Evolutionary conservation across 148 eudicot genomes (phyloP), one percentile per base, ranked within the genome.

Genomic region (Selenicereus undatus): DNA sequence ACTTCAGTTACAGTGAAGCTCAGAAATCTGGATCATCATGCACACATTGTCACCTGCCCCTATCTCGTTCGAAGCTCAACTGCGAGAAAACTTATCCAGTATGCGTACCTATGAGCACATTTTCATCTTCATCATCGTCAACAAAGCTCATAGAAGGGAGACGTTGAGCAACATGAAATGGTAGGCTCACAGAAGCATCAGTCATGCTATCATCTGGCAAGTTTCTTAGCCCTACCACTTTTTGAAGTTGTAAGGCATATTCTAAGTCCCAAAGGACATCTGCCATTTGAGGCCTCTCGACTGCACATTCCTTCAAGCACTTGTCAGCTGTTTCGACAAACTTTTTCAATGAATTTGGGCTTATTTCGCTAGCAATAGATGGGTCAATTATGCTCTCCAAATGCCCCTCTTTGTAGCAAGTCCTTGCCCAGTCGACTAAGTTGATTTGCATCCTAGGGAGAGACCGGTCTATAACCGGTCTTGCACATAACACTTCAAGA

Each of bases 261-360:
- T 91, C 89, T 76, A 91, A 79, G 79, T 88, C 89, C 91, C 93
- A 91, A 75, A 82, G 39, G 14, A 91, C 89, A 75, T 91, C 89
- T 5, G 84, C 77, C 90, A 91, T 91, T 6, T 70, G 71, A 4
- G 89, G 91, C 87, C 91, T 85, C 2, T 89, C 90, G 0, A 1
- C 77, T 4, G 87, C 88, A 45, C 14, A 21, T 0, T 83, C 86
- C 52, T 75, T 81, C 81, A 91, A 76, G 75, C 93, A 89, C 62
- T 81, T 89, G 75, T 76, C 82, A 2, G 84, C 87, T 3, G 73
- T 83, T 58, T 89, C 90, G 14, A 69, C 86, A 71, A 83, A 91
- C 73, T 79, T 88, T 69, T 82, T 88, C 75, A 91, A 29, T 0
- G 89, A 88, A 62, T 81, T 84, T 2, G 85, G 82, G 35, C 81